A percentile compares a stretch with the other conserved stretches of the same genome.
Conservation (phyloP, 83 land plant species). For the Thuja plicata region DNA sequence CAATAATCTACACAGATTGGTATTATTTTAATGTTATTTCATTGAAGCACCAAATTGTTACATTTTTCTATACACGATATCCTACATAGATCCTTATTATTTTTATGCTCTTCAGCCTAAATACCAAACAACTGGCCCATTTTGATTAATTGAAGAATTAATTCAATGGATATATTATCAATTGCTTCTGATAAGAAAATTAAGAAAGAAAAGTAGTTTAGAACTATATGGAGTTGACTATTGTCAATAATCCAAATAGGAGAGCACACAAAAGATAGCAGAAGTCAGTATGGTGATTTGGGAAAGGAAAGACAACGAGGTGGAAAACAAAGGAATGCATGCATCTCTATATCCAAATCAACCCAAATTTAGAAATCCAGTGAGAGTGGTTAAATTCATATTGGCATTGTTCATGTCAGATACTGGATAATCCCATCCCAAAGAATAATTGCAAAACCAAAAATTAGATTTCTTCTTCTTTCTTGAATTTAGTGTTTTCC, state of each 20-base stretch:
- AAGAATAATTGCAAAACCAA: not conserved
- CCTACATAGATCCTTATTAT: not conserved
- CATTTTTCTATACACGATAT: no score
- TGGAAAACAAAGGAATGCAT: not conserved
- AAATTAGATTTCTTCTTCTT: constrained; percentile 8
- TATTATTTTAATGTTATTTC: not conserved
- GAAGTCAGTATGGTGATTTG: not conserved
- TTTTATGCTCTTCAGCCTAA: no score
- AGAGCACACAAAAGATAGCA: not conserved
- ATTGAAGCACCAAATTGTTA: no score
- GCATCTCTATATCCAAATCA: not conserved
- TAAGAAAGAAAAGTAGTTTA: not conserved
- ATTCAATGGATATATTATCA: not conserved
- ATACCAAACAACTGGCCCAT: not conserved
- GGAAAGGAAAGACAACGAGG: not conserved
- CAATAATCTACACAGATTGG: not conserved
- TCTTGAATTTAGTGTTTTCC: constrained; percentile 1
- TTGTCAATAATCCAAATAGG: not conserved
- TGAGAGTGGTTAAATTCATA: not conserved
- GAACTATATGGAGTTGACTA: not conserved
- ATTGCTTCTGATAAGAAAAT: not conserved
- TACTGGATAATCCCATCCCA: not conserved
- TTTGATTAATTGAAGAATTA: not conserved
- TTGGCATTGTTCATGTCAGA: not conserved
- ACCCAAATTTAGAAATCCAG: not conserved